Evolutionary conservation across 2,329 filamentous ascomycete genomes (phyloP).

Genomic region (Diplocarpon mali): DNA sequence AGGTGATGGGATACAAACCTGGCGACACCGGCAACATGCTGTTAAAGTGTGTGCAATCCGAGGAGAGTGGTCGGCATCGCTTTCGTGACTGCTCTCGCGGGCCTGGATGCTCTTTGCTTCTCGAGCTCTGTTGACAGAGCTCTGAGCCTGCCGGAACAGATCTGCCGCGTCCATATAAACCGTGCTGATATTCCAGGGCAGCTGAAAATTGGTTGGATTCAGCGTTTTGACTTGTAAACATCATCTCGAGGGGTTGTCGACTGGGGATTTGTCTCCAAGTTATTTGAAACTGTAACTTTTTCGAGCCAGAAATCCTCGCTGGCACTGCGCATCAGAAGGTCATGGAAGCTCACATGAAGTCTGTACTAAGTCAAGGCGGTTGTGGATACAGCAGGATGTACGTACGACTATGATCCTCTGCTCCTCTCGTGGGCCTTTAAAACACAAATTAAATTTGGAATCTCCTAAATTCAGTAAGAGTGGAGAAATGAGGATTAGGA

Average conservation of each 20-base stretch:
- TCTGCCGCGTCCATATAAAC: conserved; percentile 45
- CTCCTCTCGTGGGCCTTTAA: too few species aligned
- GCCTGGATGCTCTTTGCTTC: conserved; percentile 22
- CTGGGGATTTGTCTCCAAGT: too few species aligned
- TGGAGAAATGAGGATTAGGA: too few species aligned
- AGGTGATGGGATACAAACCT: conserved; percentile 40
- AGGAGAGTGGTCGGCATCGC: conserved; percentile 39
- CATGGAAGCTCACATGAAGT: too few species aligned
- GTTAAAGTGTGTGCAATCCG: conserved; percentile 70
- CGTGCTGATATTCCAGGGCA: conserved; percentile 1
- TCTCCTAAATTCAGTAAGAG: too few species aligned
- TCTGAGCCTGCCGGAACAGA: conserved; percentile 48
- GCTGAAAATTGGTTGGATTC: conserved; percentile 4
- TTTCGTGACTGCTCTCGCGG: conserved; percentile 31
- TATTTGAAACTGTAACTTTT: too few species aligned
- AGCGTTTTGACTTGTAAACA: conserved; percentile 13
- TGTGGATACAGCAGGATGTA: too few species aligned
- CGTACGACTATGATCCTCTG: too few species aligned
- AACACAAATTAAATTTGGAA: too few species aligned
- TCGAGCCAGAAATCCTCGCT: too few species aligned
- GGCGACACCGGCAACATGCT: conserved; percentile 68
- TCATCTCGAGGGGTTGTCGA: conserved; percentile 13
- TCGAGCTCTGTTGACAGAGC: conserved; percentile 27
- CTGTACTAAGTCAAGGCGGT: too few species aligned
- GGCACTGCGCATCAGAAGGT: too few species aligned